A percentile compares a stretch with the other conserved stretches of the same genome.
Evolutionary conservation across 179 eudicot genomes (phyloP).

Genomic region (Beta corolliflora): DNA sequence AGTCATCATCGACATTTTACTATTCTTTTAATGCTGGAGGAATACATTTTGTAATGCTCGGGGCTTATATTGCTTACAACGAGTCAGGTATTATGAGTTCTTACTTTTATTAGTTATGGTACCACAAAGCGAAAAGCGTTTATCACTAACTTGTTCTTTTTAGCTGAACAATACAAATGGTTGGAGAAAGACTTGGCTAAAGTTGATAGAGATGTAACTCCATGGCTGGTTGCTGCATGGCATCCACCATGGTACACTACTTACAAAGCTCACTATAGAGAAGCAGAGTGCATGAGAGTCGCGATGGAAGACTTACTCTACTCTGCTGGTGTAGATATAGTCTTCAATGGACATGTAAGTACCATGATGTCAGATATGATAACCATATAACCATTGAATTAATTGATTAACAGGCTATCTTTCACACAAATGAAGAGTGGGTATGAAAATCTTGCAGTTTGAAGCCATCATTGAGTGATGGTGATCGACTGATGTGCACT

Average conservation of each 20-base stretch:
- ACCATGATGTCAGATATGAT: neutral
- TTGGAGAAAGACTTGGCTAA: constrained; percentile 78
- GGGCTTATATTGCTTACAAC: constrained; percentile 74
- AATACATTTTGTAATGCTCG: constrained; percentile 91
- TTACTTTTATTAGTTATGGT: neutral
- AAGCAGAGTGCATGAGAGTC: constrained; percentile 93
- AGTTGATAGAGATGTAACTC: constrained; percentile 74
- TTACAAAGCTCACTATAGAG: constrained; percentile 88
- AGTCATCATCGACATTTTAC: constrained; percentile 73
- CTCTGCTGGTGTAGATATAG: constrained; percentile 74
- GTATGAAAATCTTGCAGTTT: neutral
- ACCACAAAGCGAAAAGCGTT: neutral
- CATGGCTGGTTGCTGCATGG: constrained; percentile 92
- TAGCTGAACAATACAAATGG: constrained; percentile 98
- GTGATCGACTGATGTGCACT: neutral
- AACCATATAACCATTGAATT: neutral
- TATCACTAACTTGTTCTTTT: constrained; percentile 5
- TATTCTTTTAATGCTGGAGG: constrained; percentile 98
- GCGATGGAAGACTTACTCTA: constrained; percentile 91
- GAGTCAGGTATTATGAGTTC: constrained; percentile 54
- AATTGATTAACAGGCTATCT: no score
- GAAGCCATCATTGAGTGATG: neutral
- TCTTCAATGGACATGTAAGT: constrained; percentile 95
- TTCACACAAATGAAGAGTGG: neutral
- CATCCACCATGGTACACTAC: constrained; percentile 95